Evolutionary conservation across 257 asterid species (phyloP).

Genomic region (Capsicum chinense): DNA sequence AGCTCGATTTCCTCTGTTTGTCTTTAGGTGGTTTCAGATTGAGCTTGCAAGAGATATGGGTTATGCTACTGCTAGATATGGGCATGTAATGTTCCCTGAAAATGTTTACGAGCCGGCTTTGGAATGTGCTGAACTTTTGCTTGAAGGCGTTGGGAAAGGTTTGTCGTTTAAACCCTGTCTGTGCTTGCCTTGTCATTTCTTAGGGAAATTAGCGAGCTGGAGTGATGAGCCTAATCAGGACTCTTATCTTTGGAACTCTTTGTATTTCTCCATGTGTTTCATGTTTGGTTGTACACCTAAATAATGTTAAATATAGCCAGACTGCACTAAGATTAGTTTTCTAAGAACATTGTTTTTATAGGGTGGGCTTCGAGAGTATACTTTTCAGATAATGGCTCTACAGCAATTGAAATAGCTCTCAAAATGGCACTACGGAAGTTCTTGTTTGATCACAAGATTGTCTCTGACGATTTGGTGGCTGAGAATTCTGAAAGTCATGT

Average conservation of each 20-base stretch:
- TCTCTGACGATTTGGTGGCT: constrained; percentile 44
- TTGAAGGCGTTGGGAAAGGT: constrained; percentile 97
- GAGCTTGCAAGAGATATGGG: constrained; percentile 98
- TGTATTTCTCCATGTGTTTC: neutral
- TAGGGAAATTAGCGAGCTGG: neutral
- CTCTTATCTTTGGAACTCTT: neutral
- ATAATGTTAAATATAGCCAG: constrained; percentile 7
- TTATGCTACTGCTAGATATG: constrained; percentile 92
- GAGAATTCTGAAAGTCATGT: constrained; percentile 45
- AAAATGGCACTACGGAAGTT: constrained; percentile 98
- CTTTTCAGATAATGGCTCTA: constrained; percentile 97
- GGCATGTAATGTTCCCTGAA: constrained; percentile 99
- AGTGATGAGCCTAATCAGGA: neutral
- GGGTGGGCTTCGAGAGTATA: constrained; percentile 97
- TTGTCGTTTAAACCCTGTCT: constrained; percentile 34
- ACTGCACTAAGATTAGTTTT: constrained; percentile 27
- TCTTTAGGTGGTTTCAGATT: constrained; percentile 87
- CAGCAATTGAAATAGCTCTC: constrained; percentile 96
- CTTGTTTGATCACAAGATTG: constrained; percentile 62
- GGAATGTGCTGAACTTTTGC: constrained; percentile 81
- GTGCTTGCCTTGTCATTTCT: neutral
- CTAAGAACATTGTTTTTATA: constrained; percentile 34
- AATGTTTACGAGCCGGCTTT: constrained; percentile 97
- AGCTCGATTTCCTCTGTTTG: constrained; percentile 54
- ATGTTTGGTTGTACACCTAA: neutral